Evolutionary conservation across 2,329 filamentous ascomycete genomes (phyloP).

Genomic region (Orbilia brochopaga): DNA sequence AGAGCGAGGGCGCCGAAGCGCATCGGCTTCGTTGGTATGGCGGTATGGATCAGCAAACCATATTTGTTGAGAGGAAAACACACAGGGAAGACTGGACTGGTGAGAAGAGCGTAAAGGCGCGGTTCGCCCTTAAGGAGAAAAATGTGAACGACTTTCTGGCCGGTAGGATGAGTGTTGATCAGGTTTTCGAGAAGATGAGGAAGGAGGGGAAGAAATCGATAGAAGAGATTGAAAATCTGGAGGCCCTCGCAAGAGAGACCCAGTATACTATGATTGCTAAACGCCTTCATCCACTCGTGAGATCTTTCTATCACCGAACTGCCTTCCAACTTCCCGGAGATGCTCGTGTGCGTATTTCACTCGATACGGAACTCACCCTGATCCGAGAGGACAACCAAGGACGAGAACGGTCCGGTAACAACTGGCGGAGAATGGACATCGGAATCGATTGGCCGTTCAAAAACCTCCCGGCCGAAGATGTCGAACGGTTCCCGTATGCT

Average conservation of each 20-base stretch:
- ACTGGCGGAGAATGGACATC: constrained; percentile 97
- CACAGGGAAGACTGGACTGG: constrained; percentile 99
- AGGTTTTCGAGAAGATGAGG: constrained; percentile 94
- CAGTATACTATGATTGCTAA: constrained; percentile 92
- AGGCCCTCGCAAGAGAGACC: constrained; percentile 86
- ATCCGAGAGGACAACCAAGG: constrained; percentile 94
- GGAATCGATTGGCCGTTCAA: constrained; percentile 94
- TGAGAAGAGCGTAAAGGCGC: constrained; percentile 97
- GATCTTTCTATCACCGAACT: constrained; percentile 97
- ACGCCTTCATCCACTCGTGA: constrained; percentile 83
- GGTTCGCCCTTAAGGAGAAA: constrained; percentile 95
- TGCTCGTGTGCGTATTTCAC: constrained; percentile 91
- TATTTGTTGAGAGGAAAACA: constrained; percentile 97
- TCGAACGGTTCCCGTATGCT: constrained; percentile 92
- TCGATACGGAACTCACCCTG: constrained; percentile 96
- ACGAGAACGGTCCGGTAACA: constrained; percentile 74
- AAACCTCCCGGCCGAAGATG: constrained; percentile 81
- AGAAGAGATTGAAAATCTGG: constrained; percentile 87
- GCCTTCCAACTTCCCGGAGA: constrained; percentile 97
- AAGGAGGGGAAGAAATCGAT: constrained; percentile 93
- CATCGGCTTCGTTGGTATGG: constrained; percentile 97
- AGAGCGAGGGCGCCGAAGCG: constrained; percentile 95
- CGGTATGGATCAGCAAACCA: constrained; percentile 91
- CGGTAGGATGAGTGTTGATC: constrained; percentile 81
- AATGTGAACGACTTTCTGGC: constrained; percentile 89